These are phyloP conservation scores for Aspergillus ochraceus DNA, from an alignment of 2,329 filamentous ascomycete genomes.

Conservation along the genomic window DNA sequence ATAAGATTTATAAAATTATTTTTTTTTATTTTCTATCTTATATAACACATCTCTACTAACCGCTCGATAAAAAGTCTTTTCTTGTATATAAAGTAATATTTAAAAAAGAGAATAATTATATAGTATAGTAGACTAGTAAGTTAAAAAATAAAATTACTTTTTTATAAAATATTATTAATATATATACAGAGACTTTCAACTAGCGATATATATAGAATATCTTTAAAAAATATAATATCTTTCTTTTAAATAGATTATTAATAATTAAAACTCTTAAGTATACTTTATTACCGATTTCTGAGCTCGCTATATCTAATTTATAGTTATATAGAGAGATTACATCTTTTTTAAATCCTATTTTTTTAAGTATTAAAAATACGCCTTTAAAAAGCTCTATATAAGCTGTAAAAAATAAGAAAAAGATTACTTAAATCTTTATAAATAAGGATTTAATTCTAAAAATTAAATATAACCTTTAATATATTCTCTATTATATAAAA, in stretches of 20 bases:
- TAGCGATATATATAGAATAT: background rate
- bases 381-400: background rate
- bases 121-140: background rate
- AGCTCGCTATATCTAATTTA: background rate
- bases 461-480: too few relatives aligned
- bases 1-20: background rate
- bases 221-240: constrained; percentile 1
- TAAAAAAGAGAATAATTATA: background rate
- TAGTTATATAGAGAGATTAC: background rate
- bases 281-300: background rate
- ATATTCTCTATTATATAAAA: too few relatives aligned
- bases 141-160: background rate
- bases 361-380: background rate
- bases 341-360: background rate
- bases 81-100: background rate
- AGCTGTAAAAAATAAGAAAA: background rate
- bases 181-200: background rate
- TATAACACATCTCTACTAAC: background rate
- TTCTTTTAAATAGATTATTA: background rate
- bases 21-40: background rate
- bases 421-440: background rate
- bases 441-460: too few relatives aligned
- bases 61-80: background rate
- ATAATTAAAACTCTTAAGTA: background rate
- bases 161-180: background rate